Evolutionary conservation across 1,139 yeast species (phyloP), one percentile per base, ranked within the genome.

Genomic region (Saccharomyces pastorianus): DNA sequence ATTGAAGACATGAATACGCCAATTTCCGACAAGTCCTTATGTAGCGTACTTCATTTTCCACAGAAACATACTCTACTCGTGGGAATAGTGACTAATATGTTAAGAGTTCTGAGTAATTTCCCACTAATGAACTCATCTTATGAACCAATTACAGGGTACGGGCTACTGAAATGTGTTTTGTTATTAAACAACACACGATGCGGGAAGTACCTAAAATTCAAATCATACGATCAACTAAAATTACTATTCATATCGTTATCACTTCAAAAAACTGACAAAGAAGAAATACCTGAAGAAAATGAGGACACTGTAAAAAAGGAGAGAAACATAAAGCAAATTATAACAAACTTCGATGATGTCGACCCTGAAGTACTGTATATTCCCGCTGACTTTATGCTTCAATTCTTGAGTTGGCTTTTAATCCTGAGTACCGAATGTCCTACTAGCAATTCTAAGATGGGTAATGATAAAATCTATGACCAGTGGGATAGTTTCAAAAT

Each of bases 331-430:
- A 38, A 46, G n/a, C 48, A 50, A 31, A 56, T 70, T 0, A 61
- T 75, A 9, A 54, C 61, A 34, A 54, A 55, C 4, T 63, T 64
- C 57, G 70, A 70, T 59, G 61, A 59, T 6, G 52, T 67, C 27
- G 76, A 78, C 27, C 51, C 75, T 0, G 65, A 69, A 1, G 58
- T 64, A 1, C 58, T 77, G 51, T 56, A 58, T 2, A 57, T 83
- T 1, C 63, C 72, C 1, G 78, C 77, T 0, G 54, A 61, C 0
- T 71, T 69, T 5, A 56, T 82, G 46, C 66, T 70, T 8, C 70
- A 68, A 6, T 50, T 82, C 0, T 47, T 82, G 4, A 72, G 83
- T 0, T 74, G 82, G 56, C 58, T 77, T 23, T 66, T 82, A 31
- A 58, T 73, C 1, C 57, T 78, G 1, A 59, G 78, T 53, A 63